Evolutionary conservation across 352 stramenopile genomes (phyloP), one percentile per base, ranked within the genome.

Genomic region (Peronospora belbahrii): DNA sequence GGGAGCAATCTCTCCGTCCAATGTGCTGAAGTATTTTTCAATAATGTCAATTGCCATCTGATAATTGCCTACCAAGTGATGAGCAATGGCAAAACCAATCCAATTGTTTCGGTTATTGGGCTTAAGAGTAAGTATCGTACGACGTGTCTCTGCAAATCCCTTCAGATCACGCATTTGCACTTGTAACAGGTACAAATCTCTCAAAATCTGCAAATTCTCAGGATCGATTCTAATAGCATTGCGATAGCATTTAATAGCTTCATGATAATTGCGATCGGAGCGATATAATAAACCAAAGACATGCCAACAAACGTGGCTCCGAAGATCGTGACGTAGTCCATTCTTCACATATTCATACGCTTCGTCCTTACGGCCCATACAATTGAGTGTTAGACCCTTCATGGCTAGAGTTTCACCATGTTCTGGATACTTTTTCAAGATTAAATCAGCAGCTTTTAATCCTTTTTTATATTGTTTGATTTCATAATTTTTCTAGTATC

Each of bases 391-490:
- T 11, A 99, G 65, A 4, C 94, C 95, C 66, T 98, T 98, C 95
- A 99, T 98, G n/a, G 93, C 90, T 13, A 98, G 65, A 36, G 90
- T 97, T 62, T 98, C 96, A 27, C 96, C 96, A 67, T 99, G 95
- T 14, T 98, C 94, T 6, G 95, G 95, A 62, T 93, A 95, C 57
- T 98, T 98, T 60, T 97, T 98, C 19, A 99, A 70, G 53, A 99
- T 97, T 3, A 74, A 52, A 31, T 94, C 91, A 19, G 95, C 88
- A 15, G 90, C 82, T 58, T 98, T 99, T 3, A 98, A 65, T 3
- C 90, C 94, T 60, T 98, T 98, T 71, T 99, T 99, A 82, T 99
- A 99, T 62, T 98, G 88, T 67, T 99, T 99, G 32, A 79, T 84
- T 71, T 99, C 95, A 67, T 98, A 98, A 60, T 93, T 95, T 87